Evolutionary conservation across 805 yeast genomes (phyloP), one percentile per base, ranked within the genome.

Genomic region (Wickerhamomyces alni): DNA sequence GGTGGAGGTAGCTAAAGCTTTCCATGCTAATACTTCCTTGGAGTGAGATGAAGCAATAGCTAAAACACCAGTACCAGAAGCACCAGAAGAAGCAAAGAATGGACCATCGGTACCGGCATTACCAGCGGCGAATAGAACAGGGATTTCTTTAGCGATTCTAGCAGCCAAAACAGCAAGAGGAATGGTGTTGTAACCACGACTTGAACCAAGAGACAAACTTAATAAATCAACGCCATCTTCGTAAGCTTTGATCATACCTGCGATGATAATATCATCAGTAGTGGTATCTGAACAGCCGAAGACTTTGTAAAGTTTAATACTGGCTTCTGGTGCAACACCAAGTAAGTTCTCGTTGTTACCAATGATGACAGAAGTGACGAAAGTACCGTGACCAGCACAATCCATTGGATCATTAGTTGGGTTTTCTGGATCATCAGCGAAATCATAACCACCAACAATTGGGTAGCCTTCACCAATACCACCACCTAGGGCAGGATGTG

Each of bases 371-470:
- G 46, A 42, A n/a, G 48, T 38, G 15, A 44, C 48, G 31, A 44
- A 47, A 6, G 48, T 44, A 38, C 51, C 48, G 21, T 47, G 51
- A 17, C 51, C 51, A 11, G 30, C 36, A 42, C 48, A 44, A 35
- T 47, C 51, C 39, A 37, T 40, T 29, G 44, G 44, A 13, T 44
- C 46, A 16, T 16, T 9, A 12, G 41, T 17, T 26, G 51, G 49
- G 22, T 42, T 38, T 12, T 29, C 10, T 1, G 33, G 28, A 17
- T 44, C 44, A 2, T 13, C 27, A 29, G 18, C 17, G 39, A 42
- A 44, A 32, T 44, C 48, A 22, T 40, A 40, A 34, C 51, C 51
- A 17, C 44, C 41, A 29, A 39, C 15, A 19, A 47, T 34, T 22
- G 42, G 36, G 38, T 22, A 42, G 15, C 32, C 33, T 15, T 16